Evolutionary conservation across 2,329 filamentous ascomycete genomes (phyloP).

Genomic region (Paramyrothecium roridum): DNA sequence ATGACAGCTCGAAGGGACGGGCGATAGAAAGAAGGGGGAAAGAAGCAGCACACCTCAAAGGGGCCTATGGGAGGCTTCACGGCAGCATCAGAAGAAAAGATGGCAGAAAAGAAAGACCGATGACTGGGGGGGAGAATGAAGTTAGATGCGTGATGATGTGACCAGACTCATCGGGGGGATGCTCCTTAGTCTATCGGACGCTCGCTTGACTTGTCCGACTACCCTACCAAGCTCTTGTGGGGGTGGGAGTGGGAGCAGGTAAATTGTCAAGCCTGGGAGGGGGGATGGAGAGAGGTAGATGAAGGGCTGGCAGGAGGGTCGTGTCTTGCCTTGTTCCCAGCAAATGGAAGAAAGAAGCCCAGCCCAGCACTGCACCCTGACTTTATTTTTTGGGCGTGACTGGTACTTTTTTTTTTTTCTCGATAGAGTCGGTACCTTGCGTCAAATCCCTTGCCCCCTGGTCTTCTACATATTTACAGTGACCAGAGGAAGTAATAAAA

Average conservation of each 20-base stretch:
- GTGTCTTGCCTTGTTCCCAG: background rate
- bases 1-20: constrained; percentile 1
- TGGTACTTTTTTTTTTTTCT: too few species aligned
- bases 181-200: constrained; percentile 7
- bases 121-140: constrained; percentile 3
- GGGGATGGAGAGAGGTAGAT: too few species aligned
- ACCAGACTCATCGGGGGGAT: constrained; percentile 26
- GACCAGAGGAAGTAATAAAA: too few species aligned
- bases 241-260: constrained; percentile 3
- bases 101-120: constrained; percentile 15
- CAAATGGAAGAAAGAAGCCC: background rate
- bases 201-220: background rate
- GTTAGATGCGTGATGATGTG: constrained; percentile 16
- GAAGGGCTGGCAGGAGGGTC: background rate
- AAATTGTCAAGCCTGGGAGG: constrained; percentile 1
- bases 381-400: background rate
- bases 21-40: background rate
- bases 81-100: constrained; percentile 20
- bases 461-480: too few species aligned
- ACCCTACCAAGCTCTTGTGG: background rate
- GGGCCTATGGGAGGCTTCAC: constrained; percentile 17
- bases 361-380: background rate
- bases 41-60: background rate
- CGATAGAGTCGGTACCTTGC: too few species aligned
- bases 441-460: too few species aligned